Evolutionary conservation across 2,329 filamentous ascomycete genomes (phyloP), one percentile per base, ranked within the genome.

Genomic region (Hortaea sp.): DNA sequence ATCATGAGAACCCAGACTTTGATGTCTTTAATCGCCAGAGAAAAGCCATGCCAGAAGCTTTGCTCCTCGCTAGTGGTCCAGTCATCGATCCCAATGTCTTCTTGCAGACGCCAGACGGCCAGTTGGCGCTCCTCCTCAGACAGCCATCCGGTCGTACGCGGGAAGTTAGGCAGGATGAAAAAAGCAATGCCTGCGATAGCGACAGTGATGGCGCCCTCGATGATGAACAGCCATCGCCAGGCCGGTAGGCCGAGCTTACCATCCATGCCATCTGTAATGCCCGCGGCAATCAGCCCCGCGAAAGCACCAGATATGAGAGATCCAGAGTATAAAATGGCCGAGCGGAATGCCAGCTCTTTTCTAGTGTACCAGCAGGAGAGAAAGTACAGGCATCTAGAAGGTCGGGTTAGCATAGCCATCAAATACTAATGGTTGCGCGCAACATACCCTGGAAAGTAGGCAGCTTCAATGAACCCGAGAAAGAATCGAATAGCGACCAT

Each of bases 351-450:
- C 11, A 77, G 57, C 49, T 77, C 74, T 29, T 70, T 66, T 42
- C 71, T 71, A 1, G 72, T 77, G 51, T 77, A 77, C 72, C 73
- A 76, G 50, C 68, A 70, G 5, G 67, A 70, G 6, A 75, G 63
- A 47, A 71, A 72, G 57, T 71, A 73, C 9, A 75, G 57, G 6
- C 69, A 66, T 42, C 32, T 35, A n/a, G 9, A 9, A 35, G 20
- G 20, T n/a, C 32, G 32, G 32, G 32, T 35, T n/a, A 35, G 32
- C 32, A 20, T 20, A 20, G 20, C 20, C 20, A 20, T 20, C 20
- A 20, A 20, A 20, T 20, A 20, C 20, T 20, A 20, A 20, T 20
- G 20, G 20, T 20, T 20, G 29, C 27, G 13, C 11, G 32, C 9
- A 35, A 35, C 32, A 9, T n/a, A 35, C 32, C 44, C 44, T 9